phyloP scores from a whole-genome alignment of 371 early-diverging fungal genomes.

The Rhizopus sp. region DNA sequence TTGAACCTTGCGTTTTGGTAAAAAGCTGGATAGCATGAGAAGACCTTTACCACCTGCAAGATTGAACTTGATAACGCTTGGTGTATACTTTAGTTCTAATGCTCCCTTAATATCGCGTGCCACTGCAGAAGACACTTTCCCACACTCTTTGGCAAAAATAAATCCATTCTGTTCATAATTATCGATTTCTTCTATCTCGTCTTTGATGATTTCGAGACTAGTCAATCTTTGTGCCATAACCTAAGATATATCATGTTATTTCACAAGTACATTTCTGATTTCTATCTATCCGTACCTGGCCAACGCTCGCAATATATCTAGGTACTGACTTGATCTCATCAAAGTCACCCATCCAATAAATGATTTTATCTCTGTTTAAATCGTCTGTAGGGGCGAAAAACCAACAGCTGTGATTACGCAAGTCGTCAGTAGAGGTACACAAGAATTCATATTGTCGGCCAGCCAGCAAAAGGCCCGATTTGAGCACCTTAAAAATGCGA shows the following conservation, averaged over 20 bases:
- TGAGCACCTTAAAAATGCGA: slow-evolving; percentile 47
- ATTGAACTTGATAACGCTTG: slow-evolving; percentile 77
- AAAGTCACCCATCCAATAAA: slow-evolving; percentile 72
- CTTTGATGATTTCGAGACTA: slow-evolving; percentile 3
- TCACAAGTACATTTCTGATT: background rate
- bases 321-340: slow-evolving; percentile 58
- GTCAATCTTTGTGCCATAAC: slow-evolving; percentile 2
- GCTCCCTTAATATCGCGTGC: slow-evolving; percentile 39
- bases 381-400: slow-evolving; percentile 51
- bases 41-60: slow-evolving; percentile 79
- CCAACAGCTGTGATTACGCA: slow-evolving; percentile 74
- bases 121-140: slow-evolving; percentile 55
- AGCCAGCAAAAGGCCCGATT: slow-evolving; percentile 59
- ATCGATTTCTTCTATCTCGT: slow-evolving; percentile 41
- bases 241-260: background rate
- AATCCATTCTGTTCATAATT: slow-evolving; percentile 58
- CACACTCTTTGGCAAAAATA: slow-evolving; percentile 74
- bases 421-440: slow-evolving; percentile 65
- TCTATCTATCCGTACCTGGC: slow-evolving; percentile 41
- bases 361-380: slow-evolving; percentile 50
- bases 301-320: slow-evolving; percentile 64
- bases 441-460: slow-evolving; percentile 66
- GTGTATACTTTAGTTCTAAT: slow-evolving; percentile 42
- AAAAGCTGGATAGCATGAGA: slow-evolving; percentile 30
- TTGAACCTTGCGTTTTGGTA: slow-evolving; percentile 34